Base-by-base conservation (phyloP, 208 protist genomes). In the Sergeia podlipaevii region DNA sequence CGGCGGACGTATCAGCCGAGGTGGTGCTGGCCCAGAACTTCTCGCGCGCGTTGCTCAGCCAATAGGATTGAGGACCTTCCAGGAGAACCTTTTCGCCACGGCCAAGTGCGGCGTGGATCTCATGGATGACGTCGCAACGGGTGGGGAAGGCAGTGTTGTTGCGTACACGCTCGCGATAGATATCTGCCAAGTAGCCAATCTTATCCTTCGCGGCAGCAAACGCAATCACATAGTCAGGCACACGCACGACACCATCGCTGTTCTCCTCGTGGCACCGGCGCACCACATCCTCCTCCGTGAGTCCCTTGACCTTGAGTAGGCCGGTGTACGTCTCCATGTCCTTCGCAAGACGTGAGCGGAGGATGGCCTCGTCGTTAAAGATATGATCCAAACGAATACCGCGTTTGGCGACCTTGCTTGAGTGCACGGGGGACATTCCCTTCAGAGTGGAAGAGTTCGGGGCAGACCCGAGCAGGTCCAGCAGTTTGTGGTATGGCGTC, bases 11-110 rank as follows among this genome's bases (percentile, higher is more conserved):
- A 70, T 94, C 80, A 0, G 91, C 91, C 10, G 87, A 95, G 11
- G 91, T 96, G 23, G 85, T 88, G 66, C 85, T 93, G 36, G 79
- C 85, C 88, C 91, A 96, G 61, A 96, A 96, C 71, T 94, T 95
- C 39, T 94, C 88, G 38, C 85, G 73, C 7, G 83, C 80, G 65
- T 96, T 96, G 65, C 82, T 92, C 8, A 96, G 74, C 84, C 88
- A 96, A 65, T 95, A 96, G 1, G 91, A 95, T 67, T 96, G 91
- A 24, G 91, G 91, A 10, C 91, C 91, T 65, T 96, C 91, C 15
- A 96, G 59, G 28, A 96, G 62, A 24, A 96, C 65, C 57, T 96
- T 95, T 56, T 93, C 84, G 17, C 85, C 83, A 4, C 69, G 69
- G 56, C 60, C 45, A 27, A 96, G 34, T 17, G 91, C 83, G 8